These are phyloP conservation scores for Hypholoma sublateritium DNA, from an alignment of 768 basidiomycete genomes.

Conservation along the genomic window DNA sequence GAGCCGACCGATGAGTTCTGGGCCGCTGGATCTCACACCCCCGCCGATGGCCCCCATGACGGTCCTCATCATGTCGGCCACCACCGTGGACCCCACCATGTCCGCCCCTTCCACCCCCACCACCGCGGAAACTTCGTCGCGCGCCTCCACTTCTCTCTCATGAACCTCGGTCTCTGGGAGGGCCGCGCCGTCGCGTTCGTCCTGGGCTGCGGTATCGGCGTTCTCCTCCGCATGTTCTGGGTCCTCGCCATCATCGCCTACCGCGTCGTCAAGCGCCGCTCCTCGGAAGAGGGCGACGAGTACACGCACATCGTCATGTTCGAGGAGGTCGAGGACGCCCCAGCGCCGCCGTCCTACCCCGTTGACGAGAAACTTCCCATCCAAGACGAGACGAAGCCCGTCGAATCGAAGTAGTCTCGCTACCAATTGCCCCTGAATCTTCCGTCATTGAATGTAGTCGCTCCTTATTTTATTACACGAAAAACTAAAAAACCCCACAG, in stretches of 20 bases:
- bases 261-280: conserved; percentile 51
- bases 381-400: conserved; percentile 9
- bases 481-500: conserved; percentile 3
- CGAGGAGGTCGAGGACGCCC: conserved; percentile 45
- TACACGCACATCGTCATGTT: conserved; percentile 37
- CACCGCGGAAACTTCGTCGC: conserved; percentile 45
- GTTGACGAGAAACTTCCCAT: conserved; percentile 49
- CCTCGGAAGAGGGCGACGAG: conserved; percentile 37
- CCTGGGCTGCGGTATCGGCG: conserved; percentile 83
- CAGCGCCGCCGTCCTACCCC: conserved; percentile 58
- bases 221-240: conserved; percentile 79
- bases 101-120: conserved; percentile 23
- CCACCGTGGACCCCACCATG: conserved; percentile 19
- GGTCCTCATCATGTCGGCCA: neutral
- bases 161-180: conserved; percentile 79
- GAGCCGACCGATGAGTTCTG: conserved; percentile 14
- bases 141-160: conserved; percentile 65
- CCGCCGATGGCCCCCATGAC: neutral
- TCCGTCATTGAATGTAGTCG: neutral
- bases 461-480: neutral
- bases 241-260: conserved; percentile 63
- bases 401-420: conserved; percentile 12
- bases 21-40: conserved; percentile 1
- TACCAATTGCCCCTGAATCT: neutral
- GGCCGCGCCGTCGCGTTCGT: conserved; percentile 82